These are phyloP conservation scores for Asclepias syriaca DNA, from an alignment of 257 asterid genomes.

Conservation along the genomic window DNA sequence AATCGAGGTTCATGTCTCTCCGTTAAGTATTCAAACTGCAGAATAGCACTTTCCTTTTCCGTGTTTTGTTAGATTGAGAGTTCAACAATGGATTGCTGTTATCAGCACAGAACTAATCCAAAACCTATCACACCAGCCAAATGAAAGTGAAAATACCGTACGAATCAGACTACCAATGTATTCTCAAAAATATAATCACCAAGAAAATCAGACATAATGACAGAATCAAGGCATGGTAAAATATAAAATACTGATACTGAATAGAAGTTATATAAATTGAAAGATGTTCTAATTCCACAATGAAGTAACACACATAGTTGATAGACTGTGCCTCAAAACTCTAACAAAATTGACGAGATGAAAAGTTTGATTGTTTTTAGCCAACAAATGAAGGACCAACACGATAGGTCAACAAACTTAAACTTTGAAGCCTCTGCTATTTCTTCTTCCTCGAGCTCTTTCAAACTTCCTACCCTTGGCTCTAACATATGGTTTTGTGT, in stretches of 20 bases:
- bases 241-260: not conserved
- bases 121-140: too few relatives aligned
- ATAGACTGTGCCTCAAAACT: slow-evolving; percentile 5
- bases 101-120: too few relatives aligned
- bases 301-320: not conserved
- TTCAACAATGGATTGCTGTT: too few relatives aligned
- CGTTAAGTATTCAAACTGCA: too few relatives aligned
- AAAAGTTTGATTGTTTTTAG: not conserved
- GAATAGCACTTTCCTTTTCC: too few relatives aligned
- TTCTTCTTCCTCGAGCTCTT: slow-evolving; percentile 32
- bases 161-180: too few relatives aligned
- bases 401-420: not conserved
- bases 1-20: not conserved
- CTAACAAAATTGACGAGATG: slow-evolving; percentile 1
- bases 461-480: slow-evolving; percentile 35
- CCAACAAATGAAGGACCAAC: not conserved
- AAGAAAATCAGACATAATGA: not conserved
- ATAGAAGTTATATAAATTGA: not conserved
- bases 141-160: too few relatives aligned
- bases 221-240: too few relatives aligned
- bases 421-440: slow-evolving; percentile 36
- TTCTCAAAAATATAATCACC: too few relatives aligned
- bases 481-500: slow-evolving; percentile 36
- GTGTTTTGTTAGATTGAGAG: too few relatives aligned
- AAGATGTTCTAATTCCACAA: slow-evolving; percentile 1